Conservation (phyloP, 768 basidiomycete genomes). For the Infundibulicybe gibba region DNA sequence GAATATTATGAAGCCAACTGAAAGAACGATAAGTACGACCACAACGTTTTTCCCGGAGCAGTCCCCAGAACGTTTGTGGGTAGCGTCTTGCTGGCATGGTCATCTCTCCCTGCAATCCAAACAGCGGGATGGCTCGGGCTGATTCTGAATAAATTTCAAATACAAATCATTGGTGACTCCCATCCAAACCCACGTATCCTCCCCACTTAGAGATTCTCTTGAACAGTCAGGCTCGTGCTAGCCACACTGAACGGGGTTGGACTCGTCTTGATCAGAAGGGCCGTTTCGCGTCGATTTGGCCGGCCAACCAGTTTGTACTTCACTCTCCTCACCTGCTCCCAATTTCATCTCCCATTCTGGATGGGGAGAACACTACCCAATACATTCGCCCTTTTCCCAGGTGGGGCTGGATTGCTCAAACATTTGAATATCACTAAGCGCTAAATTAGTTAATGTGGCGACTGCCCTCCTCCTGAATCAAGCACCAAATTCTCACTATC, state of each 20-base stretch:
- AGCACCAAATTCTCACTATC: constrained; percentile 33
- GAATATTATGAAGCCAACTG: background rate
- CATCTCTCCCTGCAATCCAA: constrained; percentile 45
- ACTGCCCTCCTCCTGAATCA: constrained; percentile 43
- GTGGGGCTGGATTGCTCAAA: constrained; percentile 35
- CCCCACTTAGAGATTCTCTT: background rate
- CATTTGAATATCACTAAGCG: background rate
- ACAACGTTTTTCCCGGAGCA: constrained; percentile 82
- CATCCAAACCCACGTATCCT: background rate
- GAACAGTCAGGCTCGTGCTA: constrained; percentile 69
- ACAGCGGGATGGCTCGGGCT: constrained; percentile 38
- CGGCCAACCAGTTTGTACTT: constrained; percentile 53
- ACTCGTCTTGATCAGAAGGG: constrained; percentile 61
- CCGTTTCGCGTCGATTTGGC: constrained; percentile 65
- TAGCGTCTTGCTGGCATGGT: constrained; percentile 62
- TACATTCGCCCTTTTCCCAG: constrained; percentile 82
- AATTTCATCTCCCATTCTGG: constrained; percentile 94
- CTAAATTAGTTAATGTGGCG: constrained; percentile 52
- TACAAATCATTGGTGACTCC: constrained; percentile 67
- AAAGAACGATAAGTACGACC: constrained; percentile 69
- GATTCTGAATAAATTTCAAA: constrained; percentile 52
- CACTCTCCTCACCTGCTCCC: constrained; percentile 66
- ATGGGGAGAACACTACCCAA: constrained; percentile 93
- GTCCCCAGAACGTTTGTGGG: constrained; percentile 88
- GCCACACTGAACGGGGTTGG: constrained; percentile 60